Base-by-base conservation (phyloP, 2,329 filamentous ascomycete genomes). In the Dryadomyces quercus-mongolicae region DNA sequence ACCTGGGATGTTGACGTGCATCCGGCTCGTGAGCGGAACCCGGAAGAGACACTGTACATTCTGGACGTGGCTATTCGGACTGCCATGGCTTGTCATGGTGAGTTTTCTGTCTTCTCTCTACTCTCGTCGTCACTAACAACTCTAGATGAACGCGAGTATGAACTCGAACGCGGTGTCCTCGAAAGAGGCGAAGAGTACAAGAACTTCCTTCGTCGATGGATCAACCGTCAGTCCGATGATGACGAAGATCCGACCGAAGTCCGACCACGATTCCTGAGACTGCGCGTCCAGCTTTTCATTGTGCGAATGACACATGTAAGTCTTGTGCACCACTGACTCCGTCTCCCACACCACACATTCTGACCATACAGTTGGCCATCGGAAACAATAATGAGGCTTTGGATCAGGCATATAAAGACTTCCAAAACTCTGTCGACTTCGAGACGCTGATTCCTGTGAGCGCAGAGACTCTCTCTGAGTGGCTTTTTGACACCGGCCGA, bases 401-500 rank as follows among this genome's bases (percentile, higher is more conserved):
- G 44, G 49, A 51, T 7, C 2, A n/a, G n/a, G 2, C 84, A 74
- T 91, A 85, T 66, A 20, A 2, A 0, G 43, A 49, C 5, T 68
- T 67, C 40, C 86, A 86, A 61, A 62, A 62, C 21, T 62, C 52
- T 1, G 64, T 79, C 2, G 74, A 82, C 46, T 66, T 75, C 0
- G 58, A 67, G 2, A 74, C 74, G 25, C 25, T 31, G 25, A 31
- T 8, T 5, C 25, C 25, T 5, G 25, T 31, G 25, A n/a, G n/a
- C 1, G 72, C 76, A 2, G 85, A 91, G 64, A 74, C 71, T 42
- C 68, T 91, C 46, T 77, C 82, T 4, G 83, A 89, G 60, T 70
- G 84, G 2, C 72, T 90, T 8, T 87, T 84, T 58, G 81, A 85
- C 56, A 86, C 95, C 44, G 89, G 89, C 3, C 81, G 76, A 49